phyloP scores from a whole-genome alignment of 306 rosid genomes.

The Trifolium dubium region DNA sequence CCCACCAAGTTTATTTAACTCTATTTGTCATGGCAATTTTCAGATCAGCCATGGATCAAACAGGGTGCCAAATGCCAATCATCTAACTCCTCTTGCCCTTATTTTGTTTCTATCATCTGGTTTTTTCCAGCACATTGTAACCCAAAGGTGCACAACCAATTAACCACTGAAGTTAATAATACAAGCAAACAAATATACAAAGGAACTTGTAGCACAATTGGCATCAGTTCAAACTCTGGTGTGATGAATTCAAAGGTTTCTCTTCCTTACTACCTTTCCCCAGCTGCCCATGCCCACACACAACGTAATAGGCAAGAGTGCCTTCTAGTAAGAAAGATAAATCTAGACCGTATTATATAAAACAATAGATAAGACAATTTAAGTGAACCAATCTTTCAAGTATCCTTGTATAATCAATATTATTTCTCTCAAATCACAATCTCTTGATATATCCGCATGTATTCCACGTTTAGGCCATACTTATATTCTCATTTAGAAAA shows the following conservation, averaged over 20 bases:
- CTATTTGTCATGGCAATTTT: conserved; percentile 1
- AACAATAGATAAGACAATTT: not conserved
- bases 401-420: not conserved
- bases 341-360: not conserved
- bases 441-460: not conserved
- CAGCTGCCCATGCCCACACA: not conserved
- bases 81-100: not conserved
- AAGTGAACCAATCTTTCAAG: not conserved
- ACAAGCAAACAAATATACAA: not conserved
- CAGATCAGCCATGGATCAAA: conserved; percentile 10
- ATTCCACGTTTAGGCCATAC: not conserved
- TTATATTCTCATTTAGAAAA: conserved; percentile 4
- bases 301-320: not conserved
- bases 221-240: not conserved
- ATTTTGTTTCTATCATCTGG: not conserved
- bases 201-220: not conserved
- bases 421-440: not conserved
- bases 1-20: not conserved
- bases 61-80: conserved; percentile 7
- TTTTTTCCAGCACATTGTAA: not conserved
- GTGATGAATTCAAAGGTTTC: conserved; percentile 2
- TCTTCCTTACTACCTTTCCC: not conserved
- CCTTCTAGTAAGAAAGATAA: not conserved
- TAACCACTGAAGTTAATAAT: not conserved
- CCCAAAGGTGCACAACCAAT: not conserved